Base-by-base conservation (phyloP, 1,284 basidiomycete genomes). In the Cutaneotrichosporon sp. region DNA sequence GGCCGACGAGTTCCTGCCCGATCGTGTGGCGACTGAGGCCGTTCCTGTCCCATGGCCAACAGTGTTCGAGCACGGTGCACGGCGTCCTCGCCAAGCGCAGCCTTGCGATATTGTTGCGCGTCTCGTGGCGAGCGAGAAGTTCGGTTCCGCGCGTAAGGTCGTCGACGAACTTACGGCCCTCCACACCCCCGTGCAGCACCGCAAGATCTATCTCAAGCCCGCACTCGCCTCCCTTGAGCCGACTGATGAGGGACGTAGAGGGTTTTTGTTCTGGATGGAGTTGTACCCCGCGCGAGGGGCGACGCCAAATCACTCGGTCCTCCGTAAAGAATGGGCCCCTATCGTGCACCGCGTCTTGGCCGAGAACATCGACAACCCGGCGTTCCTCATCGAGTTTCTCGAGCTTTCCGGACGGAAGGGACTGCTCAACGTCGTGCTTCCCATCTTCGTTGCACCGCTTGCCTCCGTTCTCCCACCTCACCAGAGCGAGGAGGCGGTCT, bases 1-100 rank as follows among this genome's bases (percentile, higher is more conserved):
- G 0, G 73, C 70, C 0, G 53, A 58, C 10, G 62, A 71, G 18
- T 58, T 69, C 16, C 67, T 76, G 3, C 75, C 76, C n/a, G 32
- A 58, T 4, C 58, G 63, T 9, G 42, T 52, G 31, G 26, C 36
- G 0, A 31, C 49, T 6, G 40, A 58, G 18, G 58, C 67, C 2
- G 55, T 63, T 26, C 73, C 73, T 6, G 72, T 76, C 36, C 72
- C 73, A 13, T 78, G 75, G 75, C 75, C 76, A 11, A 76, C 73
- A 2, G 34, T 77, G 21, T 77, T 74, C 57, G 49, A 63, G 16
- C 68, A 67, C 32, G 56, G 66, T 46, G 49, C 49, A 34, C 52
- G 52, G 16, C 46, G 55, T 18, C 22, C 59, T 5, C 51, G 40
- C 56, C 47, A 21, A 47, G 14, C 51, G 22, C 50, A 60, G 18